Conservation (phyloP, 75 land plant genomes). For the Pseudotsuga menziesii region DNA sequence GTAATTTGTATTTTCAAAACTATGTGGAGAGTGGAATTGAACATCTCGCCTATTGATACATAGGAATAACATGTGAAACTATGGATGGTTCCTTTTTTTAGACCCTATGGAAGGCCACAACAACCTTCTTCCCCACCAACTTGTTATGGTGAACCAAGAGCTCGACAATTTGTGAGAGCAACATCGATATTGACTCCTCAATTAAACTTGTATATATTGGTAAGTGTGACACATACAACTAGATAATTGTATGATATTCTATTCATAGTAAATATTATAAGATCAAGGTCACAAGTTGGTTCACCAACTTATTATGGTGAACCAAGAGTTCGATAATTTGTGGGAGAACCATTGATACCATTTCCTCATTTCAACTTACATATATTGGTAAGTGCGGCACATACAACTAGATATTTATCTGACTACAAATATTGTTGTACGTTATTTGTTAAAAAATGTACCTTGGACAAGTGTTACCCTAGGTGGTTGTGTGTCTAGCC, state of each 20-base stretch:
- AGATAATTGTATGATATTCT: conserved; percentile 83
- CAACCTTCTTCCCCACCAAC: conserved; percentile 88
- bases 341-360: conserved; percentile 86
- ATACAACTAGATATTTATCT: conserved; percentile 86
- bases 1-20: too few species aligned
- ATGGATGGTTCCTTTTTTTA: conserved; percentile 65
- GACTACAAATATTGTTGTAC: conserved; percentile 8
- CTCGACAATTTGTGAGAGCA: conserved; percentile 88
- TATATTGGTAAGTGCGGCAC: conserved; percentile 77
- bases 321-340: conserved; percentile 81
- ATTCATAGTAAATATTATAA: conserved; percentile 90
- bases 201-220: conserved; percentile 83
- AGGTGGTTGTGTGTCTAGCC: too few species aligned
- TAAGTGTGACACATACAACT: conserved; percentile 83
- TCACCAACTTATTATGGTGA: conserved; percentile 75
- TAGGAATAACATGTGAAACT: conserved; percentile 72
- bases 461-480: too few species aligned
- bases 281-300: conserved; percentile 50
- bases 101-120: conserved; percentile 91
- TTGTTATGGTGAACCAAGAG: conserved; percentile 73
- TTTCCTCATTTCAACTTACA: conserved; percentile 96
- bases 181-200: conserved; percentile 97
- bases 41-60: conserved; percentile 25
- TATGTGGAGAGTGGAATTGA: too few species aligned
- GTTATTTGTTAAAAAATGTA: too few species aligned